Evolutionary conservation across 179 eudicot species (phyloP).

Genomic region (Corrigiola litoralis): DNA sequence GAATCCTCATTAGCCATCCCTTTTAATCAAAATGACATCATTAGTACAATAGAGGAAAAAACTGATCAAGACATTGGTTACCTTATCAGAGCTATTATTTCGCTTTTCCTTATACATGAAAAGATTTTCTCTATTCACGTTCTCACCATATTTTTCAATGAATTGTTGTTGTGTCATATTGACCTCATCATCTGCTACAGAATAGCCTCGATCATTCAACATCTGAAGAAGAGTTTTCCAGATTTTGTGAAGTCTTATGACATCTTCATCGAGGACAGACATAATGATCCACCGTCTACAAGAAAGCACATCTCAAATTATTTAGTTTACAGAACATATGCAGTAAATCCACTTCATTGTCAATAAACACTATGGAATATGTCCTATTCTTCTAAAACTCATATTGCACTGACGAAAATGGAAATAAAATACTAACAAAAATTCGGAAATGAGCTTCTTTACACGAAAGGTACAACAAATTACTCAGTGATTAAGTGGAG

Average conservation of each 20-base stretch:
- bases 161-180: conserved; percentile 53
- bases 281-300: conserved; percentile 21
- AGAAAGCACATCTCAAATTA: neutral
- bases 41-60: neutral
- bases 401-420: too few species aligned
- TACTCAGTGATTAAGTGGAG: too few species aligned
- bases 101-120: conserved; percentile 40
- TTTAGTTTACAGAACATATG: neutral
- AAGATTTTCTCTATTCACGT: conserved; percentile 59
- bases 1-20: neutral
- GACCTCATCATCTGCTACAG: conserved; percentile 55
- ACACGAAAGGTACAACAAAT: too few species aligned
- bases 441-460: too few species aligned
- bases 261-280: conserved; percentile 48
- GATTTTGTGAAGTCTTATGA: conserved; percentile 42
- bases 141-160: conserved; percentile 46
- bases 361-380: neutral
- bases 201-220: conserved; percentile 61
- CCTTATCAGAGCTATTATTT: conserved; percentile 59
- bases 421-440: too few species aligned
- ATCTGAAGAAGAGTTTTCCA: conserved; percentile 62
- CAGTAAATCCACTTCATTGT: neutral
- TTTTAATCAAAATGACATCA: neutral
- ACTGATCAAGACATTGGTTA: conserved; percentile 1
- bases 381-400: neutral